Conservation (phyloP, 768 basidiomycete species). For the Tulasnella sp. region DNA sequence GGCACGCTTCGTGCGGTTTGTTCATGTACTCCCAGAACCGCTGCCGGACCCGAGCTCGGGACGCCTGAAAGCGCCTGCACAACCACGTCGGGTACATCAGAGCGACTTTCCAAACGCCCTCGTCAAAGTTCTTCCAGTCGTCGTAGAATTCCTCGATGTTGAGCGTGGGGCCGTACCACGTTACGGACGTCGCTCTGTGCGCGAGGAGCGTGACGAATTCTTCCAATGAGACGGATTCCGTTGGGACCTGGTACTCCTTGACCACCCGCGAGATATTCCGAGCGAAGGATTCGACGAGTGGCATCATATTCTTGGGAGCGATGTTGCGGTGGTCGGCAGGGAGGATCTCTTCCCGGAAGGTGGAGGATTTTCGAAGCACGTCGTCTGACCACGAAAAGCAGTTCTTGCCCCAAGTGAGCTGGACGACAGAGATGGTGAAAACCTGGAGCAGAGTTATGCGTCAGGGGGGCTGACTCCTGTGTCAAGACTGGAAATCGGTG, state of each 20-base stretch:
- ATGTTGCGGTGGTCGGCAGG: not conserved
- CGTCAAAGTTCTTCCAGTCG: not conserved
- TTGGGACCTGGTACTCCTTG: not conserved
- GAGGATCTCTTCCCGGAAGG: not conserved
- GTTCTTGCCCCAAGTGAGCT: not conserved
- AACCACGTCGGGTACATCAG: too few relatives aligned
- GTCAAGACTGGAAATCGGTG: too few relatives aligned
- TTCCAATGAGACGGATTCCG: not conserved
- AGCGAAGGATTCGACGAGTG: not conserved
- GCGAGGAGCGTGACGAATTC: conserved; percentile 1
- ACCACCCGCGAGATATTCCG: not conserved
- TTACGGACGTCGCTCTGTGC: not conserved
- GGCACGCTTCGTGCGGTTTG: conserved; percentile 1
- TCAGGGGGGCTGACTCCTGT: too few relatives aligned
- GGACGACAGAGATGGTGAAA: not conserved
- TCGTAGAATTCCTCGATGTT: too few relatives aligned
- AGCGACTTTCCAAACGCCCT: not conserved
- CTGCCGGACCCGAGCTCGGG: not conserved
- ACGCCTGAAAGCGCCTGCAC: not conserved
- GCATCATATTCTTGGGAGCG: conserved; percentile 7
- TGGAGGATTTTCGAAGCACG: conserved; percentile 1
- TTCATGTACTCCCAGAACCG: not conserved
- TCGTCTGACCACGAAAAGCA: not conserved
- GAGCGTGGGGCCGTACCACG: too few relatives aligned
- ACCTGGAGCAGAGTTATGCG: not conserved